Conservation (phyloP, 805 yeast species). For the Cyberlindnera maclurae region DNA sequence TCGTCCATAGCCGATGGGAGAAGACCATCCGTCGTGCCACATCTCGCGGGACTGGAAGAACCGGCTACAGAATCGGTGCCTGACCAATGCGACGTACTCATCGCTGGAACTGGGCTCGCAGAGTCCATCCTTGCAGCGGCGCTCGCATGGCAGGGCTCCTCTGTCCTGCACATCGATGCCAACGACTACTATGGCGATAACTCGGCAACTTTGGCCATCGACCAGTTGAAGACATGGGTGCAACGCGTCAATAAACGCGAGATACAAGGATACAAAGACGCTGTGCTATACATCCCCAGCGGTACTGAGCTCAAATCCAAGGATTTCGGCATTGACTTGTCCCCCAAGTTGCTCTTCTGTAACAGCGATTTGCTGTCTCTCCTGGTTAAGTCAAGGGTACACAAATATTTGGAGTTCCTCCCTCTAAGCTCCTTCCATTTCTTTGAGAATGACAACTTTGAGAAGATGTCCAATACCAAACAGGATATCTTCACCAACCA, state of each 20-base stretch:
- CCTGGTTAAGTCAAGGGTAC: constrained; percentile 77
- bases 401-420: constrained; percentile 87
- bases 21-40: constrained; percentile 45
- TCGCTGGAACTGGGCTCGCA: constrained; percentile 87
- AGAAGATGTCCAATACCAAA: constrained; percentile 76
- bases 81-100: constrained; percentile 78
- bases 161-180: constrained; percentile 81
- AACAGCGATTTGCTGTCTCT: constrained; percentile 79
- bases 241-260: constrained; percentile 46
- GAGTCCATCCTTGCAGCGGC: constrained; percentile 91
- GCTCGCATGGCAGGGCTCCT: constrained; percentile 97
- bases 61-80: constrained; percentile 57
- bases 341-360: constrained; percentile 85
- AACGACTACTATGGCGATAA: constrained; percentile 86
- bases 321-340: constrained; percentile 81
- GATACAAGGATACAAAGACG: constrained; percentile 47
- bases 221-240: constrained; percentile 82
- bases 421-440: constrained; percentile 85
- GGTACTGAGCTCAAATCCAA: constrained; percentile 41
- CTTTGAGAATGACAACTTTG: constrained; percentile 88
- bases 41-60: constrained; percentile 70
- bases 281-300: constrained; percentile 73
- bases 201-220: constrained; percentile 78
- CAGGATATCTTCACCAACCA: constrained; percentile 93
- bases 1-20: constrained; percentile 37